Percentiles rank a stretch among this genome's conserved stretches.
These are phyloP conservation scores for Rhizopogon parksii DNA, from an alignment of 1,284 basidiomycete genomes.

Conservation along the genomic window DNA sequence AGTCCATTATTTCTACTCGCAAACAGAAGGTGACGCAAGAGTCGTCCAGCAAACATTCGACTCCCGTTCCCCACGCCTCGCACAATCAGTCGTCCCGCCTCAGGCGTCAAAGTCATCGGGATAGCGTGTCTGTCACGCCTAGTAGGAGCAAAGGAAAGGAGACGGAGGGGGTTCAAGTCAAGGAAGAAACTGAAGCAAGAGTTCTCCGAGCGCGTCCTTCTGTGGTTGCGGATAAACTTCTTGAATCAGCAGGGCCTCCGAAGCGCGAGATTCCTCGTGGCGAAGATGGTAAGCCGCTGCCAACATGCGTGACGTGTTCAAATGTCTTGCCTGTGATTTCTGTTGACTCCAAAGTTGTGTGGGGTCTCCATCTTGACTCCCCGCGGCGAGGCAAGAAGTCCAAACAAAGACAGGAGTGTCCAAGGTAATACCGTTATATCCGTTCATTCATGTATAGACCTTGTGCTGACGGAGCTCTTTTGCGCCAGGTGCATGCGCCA, in stretches of 20 bases:
- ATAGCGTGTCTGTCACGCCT: slow-evolving; percentile 26
- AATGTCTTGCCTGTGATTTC: slow-evolving; percentile 67
- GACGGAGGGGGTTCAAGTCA: slow-evolving; percentile 36
- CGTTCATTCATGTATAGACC: slow-evolving; percentile 14
- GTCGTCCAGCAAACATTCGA: slow-evolving; percentile 20
- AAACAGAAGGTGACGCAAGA: slow-evolving; percentile 41
- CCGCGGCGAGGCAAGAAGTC: slow-evolving; percentile 43
- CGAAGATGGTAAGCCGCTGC: slow-evolving; percentile 51
- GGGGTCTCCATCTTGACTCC: slow-evolving; percentile 52
- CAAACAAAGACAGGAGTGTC: slow-evolving; percentile 61
- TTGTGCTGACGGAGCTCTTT: slow-evolving; percentile 10
- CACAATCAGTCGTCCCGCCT: slow-evolving; percentile 8
- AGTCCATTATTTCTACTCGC: slow-evolving; percentile 54
- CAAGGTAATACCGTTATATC: slow-evolving; percentile 41
- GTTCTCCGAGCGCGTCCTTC: slow-evolving; percentile 42
- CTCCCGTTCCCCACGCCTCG: slow-evolving; percentile 17
- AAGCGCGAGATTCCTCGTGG: slow-evolving; percentile 38
- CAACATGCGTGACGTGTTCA: slow-evolving; percentile 58
- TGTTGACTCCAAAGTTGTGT: slow-evolving; percentile 64
- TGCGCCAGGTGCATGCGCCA: slow-evolving; percentile 63
- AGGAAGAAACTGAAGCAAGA: slow-evolving; percentile 45
- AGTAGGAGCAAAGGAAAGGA: slow-evolving; percentile 27
- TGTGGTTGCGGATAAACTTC: slow-evolving; percentile 23
- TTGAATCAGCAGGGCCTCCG: slow-evolving; percentile 32
- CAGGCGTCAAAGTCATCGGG: slow-evolving; percentile 15